Percentiles rank a stretch among this genome's conserved stretches.
Evolutionary conservation across 805 yeast genomes (phyloP).

Genomic region (Brettanomyces naardenensis): DNA sequence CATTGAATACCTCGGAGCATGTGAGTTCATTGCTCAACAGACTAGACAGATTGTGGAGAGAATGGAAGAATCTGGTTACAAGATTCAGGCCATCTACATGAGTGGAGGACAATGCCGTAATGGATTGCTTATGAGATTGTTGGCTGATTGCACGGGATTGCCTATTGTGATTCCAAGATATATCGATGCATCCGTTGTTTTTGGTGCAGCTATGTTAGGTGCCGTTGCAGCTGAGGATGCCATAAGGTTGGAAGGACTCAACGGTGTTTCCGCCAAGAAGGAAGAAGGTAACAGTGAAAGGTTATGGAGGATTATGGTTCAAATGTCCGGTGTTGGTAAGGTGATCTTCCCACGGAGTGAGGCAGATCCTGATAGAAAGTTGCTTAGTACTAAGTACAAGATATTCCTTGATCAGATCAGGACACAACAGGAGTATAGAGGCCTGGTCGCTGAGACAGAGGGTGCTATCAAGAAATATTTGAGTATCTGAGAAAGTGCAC

Average conservation of each 20-base stretch:
- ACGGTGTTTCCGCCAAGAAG: conserved; percentile 10
- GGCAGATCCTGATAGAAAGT: conserved; percentile 55
- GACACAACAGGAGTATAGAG: conserved; percentile 72
- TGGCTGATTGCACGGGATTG: conserved; percentile 88
- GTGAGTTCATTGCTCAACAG: conserved; percentile 96
- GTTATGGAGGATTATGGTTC: conserved; percentile 83
- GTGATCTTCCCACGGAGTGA: conserved; percentile 61
- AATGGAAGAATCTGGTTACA: conserved; percentile 76
- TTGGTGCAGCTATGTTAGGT: conserved; percentile 91
- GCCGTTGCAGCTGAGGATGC: conserved; percentile 82
- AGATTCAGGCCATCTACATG: conserved; percentile 69
- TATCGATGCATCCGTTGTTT: conserved; percentile 94
- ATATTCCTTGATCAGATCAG: conserved; percentile 83
- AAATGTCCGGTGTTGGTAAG: conserved; percentile 75
- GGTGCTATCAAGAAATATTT: conserved; percentile 22
- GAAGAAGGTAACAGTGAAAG: conserved; percentile 44
- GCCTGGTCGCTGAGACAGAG: conserved; percentile 47
- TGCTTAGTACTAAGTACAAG: conserved; percentile 73
- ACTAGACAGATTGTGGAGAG: conserved; percentile 90
- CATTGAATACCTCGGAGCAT: conserved; percentile 79
- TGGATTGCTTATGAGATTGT: conserved; percentile 75
- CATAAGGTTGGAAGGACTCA: conserved; percentile 25
- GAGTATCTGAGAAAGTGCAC: conserved; percentile 20
- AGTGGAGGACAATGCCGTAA: conserved; percentile 97
- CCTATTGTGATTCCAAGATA: conserved; percentile 91